Base-by-base conservation (phyloP, 176 grass and related monocot species). In the Poa annua region DNA sequence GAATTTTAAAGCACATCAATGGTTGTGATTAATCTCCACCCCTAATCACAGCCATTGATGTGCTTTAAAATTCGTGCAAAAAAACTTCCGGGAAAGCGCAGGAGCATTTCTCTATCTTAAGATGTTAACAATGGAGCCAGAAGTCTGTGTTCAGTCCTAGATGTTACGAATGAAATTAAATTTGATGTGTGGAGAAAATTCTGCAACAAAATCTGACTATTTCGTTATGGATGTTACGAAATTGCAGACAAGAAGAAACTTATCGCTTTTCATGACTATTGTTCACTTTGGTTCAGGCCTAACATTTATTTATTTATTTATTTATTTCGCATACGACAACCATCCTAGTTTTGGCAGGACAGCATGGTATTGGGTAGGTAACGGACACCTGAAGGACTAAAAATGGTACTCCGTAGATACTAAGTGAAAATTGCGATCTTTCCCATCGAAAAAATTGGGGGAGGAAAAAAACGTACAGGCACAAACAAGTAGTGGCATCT, bases 331-430 rank as follows among this genome's bases (percentile, higher is more conserved):
- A 73, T 15, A 47, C 11, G 70, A 50, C 69, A 29, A 26, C 21
- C 44, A 73, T 17, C 44, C 44, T 74, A 26, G 7, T 71, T 63
- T 63, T 6, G 60, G 13, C 13, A 64, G 14, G 61, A 34, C 61
- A 64, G 29, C 1, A 64, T 33, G 14, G 14, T 16, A 32, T 63
- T 63, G 25, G 6, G 60, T 32, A 15, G 60, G 60, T 63, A 63
- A 63, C 60, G 60, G 60, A 63, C 60, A 63, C 60, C 60, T 63
- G 60, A 63, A 63, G 60, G 25, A 63, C 60, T 15, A 7, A 63
- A 63, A 63, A 63, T 32, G 17, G 8, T n/a, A n/a, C n/a, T n/a
- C n/a, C n/a, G n/a, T n/a, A 2, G 44, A 1, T 0, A 24, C n/a
- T 21, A 22, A 3, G 3, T 24, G 9, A 59, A 59, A 59, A 59